These are phyloP conservation scores for Lojkania enalia DNA, from an alignment of 2,329 filamentous ascomycete species.

Conservation along the genomic window DNA sequence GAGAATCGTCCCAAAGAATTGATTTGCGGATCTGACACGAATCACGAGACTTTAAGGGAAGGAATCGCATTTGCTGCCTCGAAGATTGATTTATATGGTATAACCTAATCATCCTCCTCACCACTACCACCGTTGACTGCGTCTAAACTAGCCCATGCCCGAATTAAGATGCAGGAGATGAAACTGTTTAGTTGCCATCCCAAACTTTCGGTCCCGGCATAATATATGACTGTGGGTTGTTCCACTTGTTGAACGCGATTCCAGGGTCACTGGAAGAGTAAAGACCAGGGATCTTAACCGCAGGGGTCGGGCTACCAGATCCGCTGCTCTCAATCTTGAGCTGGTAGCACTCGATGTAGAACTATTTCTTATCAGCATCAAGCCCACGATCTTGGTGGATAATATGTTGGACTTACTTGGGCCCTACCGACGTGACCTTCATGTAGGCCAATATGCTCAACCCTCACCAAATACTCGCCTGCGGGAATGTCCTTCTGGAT, in stretches of 20 bases:
- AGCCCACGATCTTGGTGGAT: no score
- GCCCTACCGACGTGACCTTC: constrained; percentile 35
- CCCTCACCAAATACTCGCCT: constrained; percentile 45
- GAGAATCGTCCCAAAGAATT: no score
- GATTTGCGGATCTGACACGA: background rate
- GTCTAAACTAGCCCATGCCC: background rate
- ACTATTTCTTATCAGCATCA: constrained; percentile 6
- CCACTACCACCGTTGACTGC: background rate
- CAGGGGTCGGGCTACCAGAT: constrained; percentile 49
- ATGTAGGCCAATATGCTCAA: constrained; percentile 41
- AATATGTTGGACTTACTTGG: constrained; percentile 15
- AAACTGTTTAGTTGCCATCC: constrained; percentile 11
- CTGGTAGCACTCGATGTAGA: constrained; percentile 48
- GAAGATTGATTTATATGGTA: background rate
- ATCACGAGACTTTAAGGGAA: background rate
- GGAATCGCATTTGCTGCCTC: no score
- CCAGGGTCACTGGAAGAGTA: constrained; percentile 54
- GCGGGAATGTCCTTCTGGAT: constrained; percentile 47
- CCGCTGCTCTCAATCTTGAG: constrained; percentile 50
- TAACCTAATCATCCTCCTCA: background rate
- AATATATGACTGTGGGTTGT: constrained; percentile 36
- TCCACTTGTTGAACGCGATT: constrained; percentile 53
- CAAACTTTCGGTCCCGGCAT: constrained; percentile 38
- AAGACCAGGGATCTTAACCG: constrained; percentile 54
- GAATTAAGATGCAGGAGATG: background rate